Evolutionary conservation across 805 yeast species (phyloP), one percentile per base, ranked within the genome.

Genomic region (Jamesozyma hellenica): DNA sequence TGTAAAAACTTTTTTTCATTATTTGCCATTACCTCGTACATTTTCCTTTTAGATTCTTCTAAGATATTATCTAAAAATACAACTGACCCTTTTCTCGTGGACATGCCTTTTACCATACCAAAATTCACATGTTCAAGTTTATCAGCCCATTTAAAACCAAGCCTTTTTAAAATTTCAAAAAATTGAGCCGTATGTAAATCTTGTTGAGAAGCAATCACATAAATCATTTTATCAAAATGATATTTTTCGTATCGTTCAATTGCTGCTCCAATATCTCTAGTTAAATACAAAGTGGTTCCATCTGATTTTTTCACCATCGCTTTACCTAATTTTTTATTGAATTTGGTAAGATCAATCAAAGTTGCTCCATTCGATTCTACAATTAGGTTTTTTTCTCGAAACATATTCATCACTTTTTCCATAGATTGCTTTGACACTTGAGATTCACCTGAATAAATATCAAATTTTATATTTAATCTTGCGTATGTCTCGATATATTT

Each of bases 61-160:
- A 90, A 70, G 52, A 90, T 92, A 54, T 77, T 82, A 65, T 92
- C 95, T 54, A 90, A 72, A 72, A 90, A 90, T n/a, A 90, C 97
- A 46, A 92, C 98, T 23, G 95, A 92, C 48, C 98, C 98, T 66
- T 79, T 84, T 70, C 98, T 80, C 42, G 97, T 90, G 26, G 94
- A 82, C 98, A 90, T 90, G 51, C 98, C 98, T 57, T 77, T 81
- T 35, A 90, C 97, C 94, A 90, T 82, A 63, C 98, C 98, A 55
- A 87, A 90, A 66, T 82, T 87, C 53, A 92, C 75, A 63, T 87
- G 96, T 52, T 72, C 72, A 51, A 90, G 68, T 41, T 70, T 73
- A 47, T 74, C 67, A 34, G 95, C 87, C 95, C 96, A 90, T 46
- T 77, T 79, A 60, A 72, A 76, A 31, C 86, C 96, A 80, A 88